Evolutionary conservation across 352 stramenopile species (phyloP).

Genomic region (Globisporangium carolinianum): DNA sequence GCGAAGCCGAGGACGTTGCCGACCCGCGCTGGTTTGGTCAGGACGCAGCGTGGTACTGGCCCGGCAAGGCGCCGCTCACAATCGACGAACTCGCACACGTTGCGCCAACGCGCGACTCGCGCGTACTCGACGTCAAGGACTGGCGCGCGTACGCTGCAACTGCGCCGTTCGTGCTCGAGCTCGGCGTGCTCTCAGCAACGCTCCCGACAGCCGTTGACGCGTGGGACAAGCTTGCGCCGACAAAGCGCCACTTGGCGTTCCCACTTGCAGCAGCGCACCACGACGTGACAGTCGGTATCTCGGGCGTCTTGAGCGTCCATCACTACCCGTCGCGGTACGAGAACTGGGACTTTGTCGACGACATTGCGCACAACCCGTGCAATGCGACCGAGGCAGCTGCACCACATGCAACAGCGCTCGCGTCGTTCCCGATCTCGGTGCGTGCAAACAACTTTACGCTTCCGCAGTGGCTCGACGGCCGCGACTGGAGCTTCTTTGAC

Average conservation of each 20-base stretch:
- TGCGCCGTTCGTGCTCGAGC: constrained; percentile 64
- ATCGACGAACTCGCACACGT: constrained; percentile 26
- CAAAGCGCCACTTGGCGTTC: constrained; percentile 59
- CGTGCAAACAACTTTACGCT: constrained; percentile 69
- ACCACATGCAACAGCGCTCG: constrained; percentile 33
- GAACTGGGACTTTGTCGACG: constrained; percentile 85
- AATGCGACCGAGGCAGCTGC: constrained; percentile 21
- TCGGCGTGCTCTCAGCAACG: constrained; percentile 36
- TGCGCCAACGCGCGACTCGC: constrained; percentile 30
- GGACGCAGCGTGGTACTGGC: constrained; percentile 78
- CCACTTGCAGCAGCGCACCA: constrained; percentile 65
- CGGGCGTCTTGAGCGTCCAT: constrained; percentile 65
- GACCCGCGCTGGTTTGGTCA: constrained; percentile 55
- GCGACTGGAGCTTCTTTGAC: constrained; percentile 68
- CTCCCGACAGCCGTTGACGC: constrained; percentile 40
- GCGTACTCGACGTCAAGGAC: constrained; percentile 34
- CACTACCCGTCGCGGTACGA: constrained; percentile 79
- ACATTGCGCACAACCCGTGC: constrained; percentile 73
- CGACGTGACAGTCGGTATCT: constrained; percentile 44
- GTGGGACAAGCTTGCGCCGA: constrained; percentile 39
- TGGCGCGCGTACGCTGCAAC: constrained; percentile 70
- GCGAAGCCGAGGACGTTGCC: constrained; percentile 51
- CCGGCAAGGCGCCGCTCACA: constrained; percentile 35
- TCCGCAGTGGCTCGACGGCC: constrained; percentile 69
- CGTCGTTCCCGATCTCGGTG: constrained; percentile 71